Conservation (phyloP, 345 rosid species). For the Populus alba region DNA sequence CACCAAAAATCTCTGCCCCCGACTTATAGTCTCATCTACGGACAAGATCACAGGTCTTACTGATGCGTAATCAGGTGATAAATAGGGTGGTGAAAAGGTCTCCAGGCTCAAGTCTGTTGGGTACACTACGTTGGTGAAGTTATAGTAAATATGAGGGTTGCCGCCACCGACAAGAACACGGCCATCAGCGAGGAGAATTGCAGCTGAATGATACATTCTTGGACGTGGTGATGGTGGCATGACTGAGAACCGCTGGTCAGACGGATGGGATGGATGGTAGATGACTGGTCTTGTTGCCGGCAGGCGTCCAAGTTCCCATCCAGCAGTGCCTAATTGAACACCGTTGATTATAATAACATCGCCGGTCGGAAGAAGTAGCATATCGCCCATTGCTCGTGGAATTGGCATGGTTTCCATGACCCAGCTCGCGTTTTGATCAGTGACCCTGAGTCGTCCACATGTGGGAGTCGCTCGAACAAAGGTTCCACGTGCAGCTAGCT, state of each 20-base stretch:
- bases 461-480: constrained; percentile 48
- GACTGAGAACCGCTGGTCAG: constrained; percentile 36
- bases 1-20: constrained; percentile 30
- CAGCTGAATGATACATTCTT: constrained; percentile 81
- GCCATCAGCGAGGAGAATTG: constrained; percentile 59
- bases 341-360: constrained; percentile 72
- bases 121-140: constrained; percentile 54
- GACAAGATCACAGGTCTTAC: constrained; percentile 45
- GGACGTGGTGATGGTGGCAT: constrained; percentile 49
- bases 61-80: constrained; percentile 32
- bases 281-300: constrained; percentile 58
- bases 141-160: constrained; percentile 65
- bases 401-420: constrained; percentile 71
- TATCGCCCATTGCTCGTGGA: constrained; percentile 83
- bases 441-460: constrained; percentile 64
- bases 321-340: constrained; percentile 61
- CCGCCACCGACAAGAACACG: constrained; percentile 76
- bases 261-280: constrained; percentile 32
- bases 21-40: constrained; percentile 20
- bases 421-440: constrained; percentile 50
- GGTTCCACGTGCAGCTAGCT: constrained; percentile 18
- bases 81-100: constrained; percentile 64
- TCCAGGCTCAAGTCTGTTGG: constrained; percentile 83
- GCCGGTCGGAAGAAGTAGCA: constrained; percentile 70
- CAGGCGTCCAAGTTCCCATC: constrained; percentile 53